Evolutionary conservation across 768 basidiomycete genomes (phyloP).

Genomic region (Leccinum subgranulosum): DNA sequence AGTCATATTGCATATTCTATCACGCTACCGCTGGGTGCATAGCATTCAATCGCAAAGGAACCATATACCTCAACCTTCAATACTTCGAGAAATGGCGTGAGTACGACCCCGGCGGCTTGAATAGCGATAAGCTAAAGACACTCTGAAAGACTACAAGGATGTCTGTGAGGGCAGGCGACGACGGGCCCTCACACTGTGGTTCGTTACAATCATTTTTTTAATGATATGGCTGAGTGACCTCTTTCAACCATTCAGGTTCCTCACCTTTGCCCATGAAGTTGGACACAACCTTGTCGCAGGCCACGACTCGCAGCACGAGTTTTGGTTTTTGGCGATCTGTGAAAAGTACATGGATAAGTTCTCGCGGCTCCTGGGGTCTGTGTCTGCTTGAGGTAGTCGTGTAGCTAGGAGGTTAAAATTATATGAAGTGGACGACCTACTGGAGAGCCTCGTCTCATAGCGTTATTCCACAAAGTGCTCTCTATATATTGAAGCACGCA

Average conservation of each 20-base stretch:
- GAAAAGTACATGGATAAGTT: not conserved
- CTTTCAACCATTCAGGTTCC: no score
- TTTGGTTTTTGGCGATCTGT: not conserved
- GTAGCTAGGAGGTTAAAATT: no score
- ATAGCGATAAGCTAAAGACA: not conserved
- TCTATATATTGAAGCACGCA: no score
- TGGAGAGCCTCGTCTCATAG: no score
- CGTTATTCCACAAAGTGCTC: no score
- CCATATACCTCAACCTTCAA: constrained; percentile 83
- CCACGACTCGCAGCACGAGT: not conserved
- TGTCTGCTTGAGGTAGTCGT: not conserved
- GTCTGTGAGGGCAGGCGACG: not conserved
- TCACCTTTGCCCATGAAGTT: no score
- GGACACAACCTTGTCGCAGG: not conserved
- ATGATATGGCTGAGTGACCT: not conserved
- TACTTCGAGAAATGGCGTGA: constrained; percentile 84
- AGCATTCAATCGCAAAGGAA: constrained; percentile 87
- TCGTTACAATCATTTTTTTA: no score
- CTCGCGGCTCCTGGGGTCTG: not conserved
- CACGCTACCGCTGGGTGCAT: constrained; percentile 56
- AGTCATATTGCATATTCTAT: constrained; percentile 72
- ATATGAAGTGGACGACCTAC: no score
- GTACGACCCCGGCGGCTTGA: constrained; percentile 27
- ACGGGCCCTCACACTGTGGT: constrained; percentile 2
- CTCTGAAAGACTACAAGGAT: constrained; percentile 3